phyloP scores from a whole-genome alignment of 169 alveolate species.

The Plasmodium inui region DNA sequence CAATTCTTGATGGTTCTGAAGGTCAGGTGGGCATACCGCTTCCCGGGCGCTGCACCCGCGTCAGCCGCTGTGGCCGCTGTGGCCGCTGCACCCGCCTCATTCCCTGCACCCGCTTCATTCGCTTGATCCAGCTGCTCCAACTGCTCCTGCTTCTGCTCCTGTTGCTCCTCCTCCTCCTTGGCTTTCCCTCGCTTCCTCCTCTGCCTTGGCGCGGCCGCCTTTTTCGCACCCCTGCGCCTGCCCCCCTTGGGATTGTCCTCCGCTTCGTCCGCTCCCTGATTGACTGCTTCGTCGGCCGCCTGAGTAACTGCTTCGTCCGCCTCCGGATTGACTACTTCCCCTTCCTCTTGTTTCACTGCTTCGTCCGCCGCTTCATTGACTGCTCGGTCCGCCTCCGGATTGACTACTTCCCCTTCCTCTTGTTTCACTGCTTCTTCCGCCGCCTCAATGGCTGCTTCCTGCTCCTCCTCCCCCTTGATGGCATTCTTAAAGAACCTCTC shows the following conservation, averaged over 20 bases:
- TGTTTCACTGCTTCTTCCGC: neutral
- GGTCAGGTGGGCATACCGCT: slow-evolving; percentile 28
- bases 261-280: neutral
- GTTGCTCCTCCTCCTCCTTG: neutral
- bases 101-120: neutral
- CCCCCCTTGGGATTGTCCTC: neutral
- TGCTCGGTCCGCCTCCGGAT: neutral
- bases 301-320: neutral
- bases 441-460: neutral
- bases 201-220: neutral
- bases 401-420: neutral
- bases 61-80: neutral
- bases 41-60: neutral
- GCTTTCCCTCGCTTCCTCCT: neutral
- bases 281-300: neutral
- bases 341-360: neutral
- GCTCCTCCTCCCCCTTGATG: neutral
- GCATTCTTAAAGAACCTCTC: neutral
- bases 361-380: neutral
- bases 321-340: neutral
- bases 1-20: slow-evolving; percentile 45
- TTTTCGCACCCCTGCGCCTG: neutral
- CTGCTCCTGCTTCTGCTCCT: neutral
- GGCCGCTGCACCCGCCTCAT: too few species aligned
- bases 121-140: neutral